A percentile compares a stretch with the other conserved stretches of the same genome.
Evolutionary conservation across 1,284 basidiomycete genomes (phyloP).

Genomic region (Agroathelia rolfsii): DNA sequence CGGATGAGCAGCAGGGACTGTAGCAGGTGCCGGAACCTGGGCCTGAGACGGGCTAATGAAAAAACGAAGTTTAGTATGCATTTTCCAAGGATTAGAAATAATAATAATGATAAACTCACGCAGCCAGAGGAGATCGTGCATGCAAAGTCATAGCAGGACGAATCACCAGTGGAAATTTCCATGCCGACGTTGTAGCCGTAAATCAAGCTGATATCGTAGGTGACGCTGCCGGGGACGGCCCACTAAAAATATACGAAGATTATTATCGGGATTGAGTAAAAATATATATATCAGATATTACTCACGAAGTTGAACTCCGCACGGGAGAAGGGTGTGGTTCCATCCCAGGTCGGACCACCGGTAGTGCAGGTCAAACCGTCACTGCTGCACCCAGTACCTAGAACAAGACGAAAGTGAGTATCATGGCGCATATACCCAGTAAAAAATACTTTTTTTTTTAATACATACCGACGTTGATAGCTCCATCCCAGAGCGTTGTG

Average conservation of each 20-base stretch:
- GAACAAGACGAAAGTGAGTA: not conserved
- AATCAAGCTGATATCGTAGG: constrained; percentile 26
- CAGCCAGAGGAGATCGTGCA: constrained; percentile 17
- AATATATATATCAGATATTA: not conserved
- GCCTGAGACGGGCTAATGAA: constrained; percentile 20
- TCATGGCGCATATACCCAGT: not conserved
- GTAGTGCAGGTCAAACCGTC: constrained; percentile 18
- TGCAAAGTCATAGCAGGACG: constrained; percentile 18
- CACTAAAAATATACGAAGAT: constrained; percentile 11
- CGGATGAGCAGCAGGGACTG: constrained; percentile 21
- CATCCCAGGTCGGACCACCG: constrained; percentile 22
- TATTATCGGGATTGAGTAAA: not conserved
- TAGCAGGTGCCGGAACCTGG: constrained; percentile 15
- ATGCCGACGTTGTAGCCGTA: constrained; percentile 28
- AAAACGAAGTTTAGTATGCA: constrained; percentile 1
- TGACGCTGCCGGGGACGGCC: constrained; percentile 21
- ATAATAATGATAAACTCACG: constrained; percentile 8
- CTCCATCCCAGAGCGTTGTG: constrained; percentile 24
- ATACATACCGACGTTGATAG: constrained; percentile 22
- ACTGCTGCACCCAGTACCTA: constrained; percentile 22
- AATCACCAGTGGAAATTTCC: constrained; percentile 22
- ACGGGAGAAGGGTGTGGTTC: constrained; percentile 22
- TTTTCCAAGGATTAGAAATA: not conserved
- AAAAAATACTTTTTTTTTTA: not conserved
- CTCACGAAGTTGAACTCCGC: constrained; percentile 21